A percentile compares a stretch with the other conserved stretches of the same genome.
phyloP scores from a whole-genome alignment of 2,329 filamentous ascomycete genomes.

The Didymella pinodella region DNA sequence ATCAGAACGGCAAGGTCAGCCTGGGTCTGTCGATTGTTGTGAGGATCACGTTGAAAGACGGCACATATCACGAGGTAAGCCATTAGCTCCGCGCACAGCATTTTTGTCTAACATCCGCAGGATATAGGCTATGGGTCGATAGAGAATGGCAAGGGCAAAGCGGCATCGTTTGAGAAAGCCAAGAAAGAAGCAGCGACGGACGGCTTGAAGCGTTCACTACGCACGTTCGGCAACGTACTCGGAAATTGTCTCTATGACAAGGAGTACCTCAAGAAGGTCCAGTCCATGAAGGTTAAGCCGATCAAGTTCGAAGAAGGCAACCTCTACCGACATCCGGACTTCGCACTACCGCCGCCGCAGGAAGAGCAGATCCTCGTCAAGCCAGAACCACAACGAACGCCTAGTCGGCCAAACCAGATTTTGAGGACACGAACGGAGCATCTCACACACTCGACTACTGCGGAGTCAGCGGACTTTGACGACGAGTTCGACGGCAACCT shows the following conservation, averaged over 20 bases:
- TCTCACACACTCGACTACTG: slow-evolving; percentile 45
- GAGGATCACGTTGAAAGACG: slow-evolving; percentile 87
- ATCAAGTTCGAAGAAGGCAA: slow-evolving; percentile 80
- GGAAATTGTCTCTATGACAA: slow-evolving; percentile 99
- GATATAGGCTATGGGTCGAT: slow-evolving; percentile 97
- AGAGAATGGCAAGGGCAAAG: slow-evolving; percentile 95
- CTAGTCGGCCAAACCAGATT: slow-evolving; percentile 33
- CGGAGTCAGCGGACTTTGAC: slow-evolving; percentile 58
- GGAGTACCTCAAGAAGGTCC: slow-evolving; percentile 88
- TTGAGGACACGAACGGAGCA: slow-evolving; percentile 44
- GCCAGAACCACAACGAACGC: slow-evolving; percentile 37
- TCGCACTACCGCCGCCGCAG: slow-evolving; percentile 54
- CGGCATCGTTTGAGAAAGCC: slow-evolving; percentile 94
- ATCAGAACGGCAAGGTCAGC: slow-evolving; percentile 78
- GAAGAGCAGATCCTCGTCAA: slow-evolving; percentile 45
- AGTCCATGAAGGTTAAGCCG: slow-evolving; percentile 82
- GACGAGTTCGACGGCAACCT: slow-evolving; percentile 64
- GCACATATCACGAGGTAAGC: slow-evolving; percentile 85
- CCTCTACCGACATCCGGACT: slow-evolving; percentile 83
- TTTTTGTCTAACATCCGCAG: slow-evolving; percentile 44
- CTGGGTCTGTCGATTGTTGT: slow-evolving; percentile 90
- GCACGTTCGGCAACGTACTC: slow-evolving; percentile 93
- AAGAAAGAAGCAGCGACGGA: slow-evolving; percentile 99
- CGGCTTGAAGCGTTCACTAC: slow-evolving; percentile 84
- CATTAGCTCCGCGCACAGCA: neutral